Evolutionary conservation across 306 rosid genomes (phyloP).

Genomic region (Cucurbita argyrosperma): DNA sequence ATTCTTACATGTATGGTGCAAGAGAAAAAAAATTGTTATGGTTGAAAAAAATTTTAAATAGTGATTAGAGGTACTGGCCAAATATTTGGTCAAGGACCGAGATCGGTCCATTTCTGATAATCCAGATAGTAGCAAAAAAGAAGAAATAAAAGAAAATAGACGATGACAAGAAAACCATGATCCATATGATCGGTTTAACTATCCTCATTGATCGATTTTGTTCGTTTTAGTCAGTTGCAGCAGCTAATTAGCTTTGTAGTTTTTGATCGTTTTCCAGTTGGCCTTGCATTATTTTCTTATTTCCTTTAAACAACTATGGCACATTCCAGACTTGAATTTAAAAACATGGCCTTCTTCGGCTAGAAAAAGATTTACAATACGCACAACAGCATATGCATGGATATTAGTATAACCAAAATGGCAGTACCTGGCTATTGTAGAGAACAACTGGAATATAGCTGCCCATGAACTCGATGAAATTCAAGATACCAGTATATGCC

Average conservation of each 20-base stretch:
- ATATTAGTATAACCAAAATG: neutral
- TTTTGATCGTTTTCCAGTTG: too few species aligned
- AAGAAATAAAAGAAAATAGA: too few species aligned
- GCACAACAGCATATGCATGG: neutral
- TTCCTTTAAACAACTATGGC: too few species aligned
- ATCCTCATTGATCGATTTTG: too few species aligned
- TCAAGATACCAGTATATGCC: slow-evolving; percentile 69
- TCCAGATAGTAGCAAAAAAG: neutral
- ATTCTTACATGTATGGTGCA: neutral
- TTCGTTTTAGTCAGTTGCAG: too few species aligned
- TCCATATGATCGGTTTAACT: too few species aligned
- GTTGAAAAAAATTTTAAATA: neutral
- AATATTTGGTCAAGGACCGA: neutral
- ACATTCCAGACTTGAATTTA: neutral
- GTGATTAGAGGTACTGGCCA: neutral
- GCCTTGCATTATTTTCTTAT: too few species aligned
- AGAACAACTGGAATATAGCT: slow-evolving; percentile 59
- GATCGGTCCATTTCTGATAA: neutral
- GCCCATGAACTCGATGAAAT: slow-evolving; percentile 64
- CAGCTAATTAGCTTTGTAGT: too few species aligned
- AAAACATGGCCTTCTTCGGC: neutral
- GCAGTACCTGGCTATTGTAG: slow-evolving; percentile 78
- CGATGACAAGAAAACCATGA: too few species aligned
- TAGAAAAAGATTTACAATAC: neutral
- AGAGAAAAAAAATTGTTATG: neutral